Evolutionary conservation across 1,284 basidiomycete species (phyloP).

Genomic region (Volvariella volvacea): DNA sequence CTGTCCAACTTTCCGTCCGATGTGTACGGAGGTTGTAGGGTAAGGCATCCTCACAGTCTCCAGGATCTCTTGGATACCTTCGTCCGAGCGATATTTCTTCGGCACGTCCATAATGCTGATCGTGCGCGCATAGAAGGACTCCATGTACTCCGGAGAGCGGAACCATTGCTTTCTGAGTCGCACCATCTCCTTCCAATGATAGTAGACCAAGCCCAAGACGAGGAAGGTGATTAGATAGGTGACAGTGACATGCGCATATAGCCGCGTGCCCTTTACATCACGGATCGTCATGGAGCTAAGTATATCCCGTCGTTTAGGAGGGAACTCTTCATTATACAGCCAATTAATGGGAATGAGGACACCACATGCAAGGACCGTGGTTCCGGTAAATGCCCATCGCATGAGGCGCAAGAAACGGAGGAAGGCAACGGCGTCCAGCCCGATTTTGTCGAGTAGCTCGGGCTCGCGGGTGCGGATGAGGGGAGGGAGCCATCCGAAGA

Average conservation of each 20-base stretch:
- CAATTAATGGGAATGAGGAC: constrained; percentile 80
- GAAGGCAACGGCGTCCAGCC: constrained; percentile 90
- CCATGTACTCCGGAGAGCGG: constrained; percentile 68
- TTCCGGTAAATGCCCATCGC: constrained; percentile 68
- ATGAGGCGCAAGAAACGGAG: constrained; percentile 91
- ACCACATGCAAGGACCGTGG: constrained; percentile 66
- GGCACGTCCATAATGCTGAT: constrained; percentile 69
- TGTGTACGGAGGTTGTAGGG: constrained; percentile 79
- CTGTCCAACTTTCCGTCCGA: constrained; percentile 68
- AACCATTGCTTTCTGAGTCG: constrained; percentile 64
- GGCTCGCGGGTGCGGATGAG: constrained; percentile 81
- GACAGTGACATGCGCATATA: constrained; percentile 73
- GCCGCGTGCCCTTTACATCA: constrained; percentile 57
- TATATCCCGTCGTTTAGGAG: constrained; percentile 37
- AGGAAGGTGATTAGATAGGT: constrained; percentile 69
- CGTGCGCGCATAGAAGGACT: constrained; percentile 76
- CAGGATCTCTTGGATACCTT: constrained; percentile 69
- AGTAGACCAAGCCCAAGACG: constrained; percentile 59
- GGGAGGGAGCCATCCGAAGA: constrained; percentile 87
- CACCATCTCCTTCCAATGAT: constrained; percentile 73
- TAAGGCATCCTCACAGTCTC: constrained; percentile 71
- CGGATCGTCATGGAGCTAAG: constrained; percentile 78
- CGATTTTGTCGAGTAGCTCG: constrained; percentile 85
- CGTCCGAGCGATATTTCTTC: constrained; percentile 71
- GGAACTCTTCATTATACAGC: constrained; percentile 40